phyloP scores from a whole-genome alignment of 2,329 filamentous ascomycete species.

The Stemphylium beticola region DNA sequence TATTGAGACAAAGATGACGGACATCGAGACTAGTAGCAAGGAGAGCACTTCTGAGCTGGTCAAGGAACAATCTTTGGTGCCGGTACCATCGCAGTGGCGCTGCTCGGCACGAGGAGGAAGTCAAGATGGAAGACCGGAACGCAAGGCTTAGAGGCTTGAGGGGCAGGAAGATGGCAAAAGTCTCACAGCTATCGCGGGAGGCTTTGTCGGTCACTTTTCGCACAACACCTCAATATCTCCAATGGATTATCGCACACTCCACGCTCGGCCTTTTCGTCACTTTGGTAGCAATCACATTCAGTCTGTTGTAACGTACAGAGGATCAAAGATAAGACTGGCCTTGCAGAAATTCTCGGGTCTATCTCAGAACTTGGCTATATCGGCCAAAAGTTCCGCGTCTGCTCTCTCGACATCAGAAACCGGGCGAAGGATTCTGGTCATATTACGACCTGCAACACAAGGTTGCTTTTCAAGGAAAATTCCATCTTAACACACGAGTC shows the following conservation, averaged over 20 bases:
- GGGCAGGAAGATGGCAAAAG: not conserved
- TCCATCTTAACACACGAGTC: not conserved
- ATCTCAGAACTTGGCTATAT: too few relatives aligned
- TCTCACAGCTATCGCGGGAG: too few relatives aligned
- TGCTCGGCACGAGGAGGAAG: not conserved
- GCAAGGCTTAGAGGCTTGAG: not conserved
- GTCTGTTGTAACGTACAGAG: too few relatives aligned
- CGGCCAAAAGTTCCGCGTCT: too few relatives aligned
- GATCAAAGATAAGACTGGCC: too few relatives aligned
- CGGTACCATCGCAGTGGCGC: not conserved
- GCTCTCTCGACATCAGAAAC: not conserved
- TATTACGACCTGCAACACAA: not conserved
- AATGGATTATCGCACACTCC: too few relatives aligned
- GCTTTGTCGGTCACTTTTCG: too few relatives aligned
- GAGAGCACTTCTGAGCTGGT: not conserved
- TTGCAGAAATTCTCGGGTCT: too few relatives aligned
- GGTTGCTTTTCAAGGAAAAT: not conserved
- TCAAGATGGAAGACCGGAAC: not conserved
- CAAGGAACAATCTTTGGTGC: not conserved
- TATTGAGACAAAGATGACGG: not conserved
- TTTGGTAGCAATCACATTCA: too few relatives aligned
- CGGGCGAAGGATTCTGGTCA: not conserved
- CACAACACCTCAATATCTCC: too few relatives aligned
- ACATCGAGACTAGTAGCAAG: not conserved
- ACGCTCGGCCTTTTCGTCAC: too few relatives aligned